Evolutionary conservation across 202 grass and related monocot species (phyloP).

Genomic region (Musa balbisiana): DNA sequence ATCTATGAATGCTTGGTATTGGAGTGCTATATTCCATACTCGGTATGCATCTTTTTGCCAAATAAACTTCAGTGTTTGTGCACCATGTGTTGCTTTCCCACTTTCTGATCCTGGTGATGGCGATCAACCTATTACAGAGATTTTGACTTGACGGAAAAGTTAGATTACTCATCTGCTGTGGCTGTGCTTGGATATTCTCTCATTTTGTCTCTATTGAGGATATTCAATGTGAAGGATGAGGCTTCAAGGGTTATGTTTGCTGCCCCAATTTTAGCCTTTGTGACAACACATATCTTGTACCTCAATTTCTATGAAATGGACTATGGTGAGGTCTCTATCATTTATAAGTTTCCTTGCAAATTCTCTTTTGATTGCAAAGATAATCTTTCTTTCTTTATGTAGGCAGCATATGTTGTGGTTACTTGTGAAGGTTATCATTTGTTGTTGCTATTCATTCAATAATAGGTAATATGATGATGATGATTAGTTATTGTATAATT

Average conservation of each 20-base stretch:
- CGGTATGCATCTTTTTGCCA: constrained; percentile 37
- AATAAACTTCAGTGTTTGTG: neutral
- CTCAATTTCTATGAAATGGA: constrained; percentile 91
- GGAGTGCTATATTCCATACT: constrained; percentile 87
- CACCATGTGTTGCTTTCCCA: neutral
- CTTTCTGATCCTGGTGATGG: neutral
- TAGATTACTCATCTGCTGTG: constrained; percentile 90
- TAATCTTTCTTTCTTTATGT: neutral
- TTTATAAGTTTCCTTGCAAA: neutral
- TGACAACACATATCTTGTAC: constrained; percentile 94
- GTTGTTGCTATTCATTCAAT: too few species aligned
- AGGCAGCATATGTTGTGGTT: too few species aligned
- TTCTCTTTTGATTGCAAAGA: neutral
- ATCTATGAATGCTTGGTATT: constrained; percentile 88
- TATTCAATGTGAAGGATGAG: constrained; percentile 85
- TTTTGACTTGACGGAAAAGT: constrained; percentile 82
- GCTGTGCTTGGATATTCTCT: constrained; percentile 77
- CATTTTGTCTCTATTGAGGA: constrained; percentile 68
- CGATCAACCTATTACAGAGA: constrained; percentile 44
- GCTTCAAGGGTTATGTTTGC: constrained; percentile 93
- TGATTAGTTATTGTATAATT: too few species aligned
- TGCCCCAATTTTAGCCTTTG: constrained; percentile 86
- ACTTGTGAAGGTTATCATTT: too few species aligned
- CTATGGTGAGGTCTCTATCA: constrained; percentile 57
- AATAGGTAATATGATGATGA: too few species aligned